A percentile compares a stretch with the other conserved stretches of the same genome.
Conservation (phyloP, 1,284 basidiomycete genomes). For the Macrocystidia cucumis region DNA sequence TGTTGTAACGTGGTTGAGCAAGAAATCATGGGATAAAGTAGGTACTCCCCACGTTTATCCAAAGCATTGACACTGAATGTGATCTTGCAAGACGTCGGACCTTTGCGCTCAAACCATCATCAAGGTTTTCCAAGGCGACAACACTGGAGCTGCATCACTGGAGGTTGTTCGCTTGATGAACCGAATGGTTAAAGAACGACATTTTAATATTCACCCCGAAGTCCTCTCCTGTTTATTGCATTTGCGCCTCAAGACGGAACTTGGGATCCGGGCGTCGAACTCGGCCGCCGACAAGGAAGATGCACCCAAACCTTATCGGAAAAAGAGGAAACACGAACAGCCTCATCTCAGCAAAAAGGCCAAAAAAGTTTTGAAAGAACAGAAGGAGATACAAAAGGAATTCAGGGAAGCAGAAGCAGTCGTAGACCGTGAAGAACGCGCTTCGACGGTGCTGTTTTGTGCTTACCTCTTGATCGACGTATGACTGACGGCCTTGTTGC, state of each 20-base stretch:
- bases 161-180: slow-evolving; percentile 90
- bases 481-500: slow-evolving; percentile 6
- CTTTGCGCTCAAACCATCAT: slow-evolving; percentile 79
- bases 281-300: slow-evolving; percentile 55
- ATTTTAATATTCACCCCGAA: slow-evolving; percentile 86
- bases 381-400: slow-evolving; percentile 82
- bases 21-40: slow-evolving; percentile 84
- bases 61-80: background rate
- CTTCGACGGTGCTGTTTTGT: slow-evolving; percentile 52
- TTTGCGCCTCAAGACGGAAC: slow-evolving; percentile 84
- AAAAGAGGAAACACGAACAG: slow-evolving; percentile 56
- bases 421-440: slow-evolving; percentile 89
- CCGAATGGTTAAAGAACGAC: slow-evolving; percentile 93
- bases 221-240: slow-evolving; percentile 83
- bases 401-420: slow-evolving; percentile 92
- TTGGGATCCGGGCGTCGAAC: slow-evolving; percentile 72
- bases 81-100: slow-evolving; percentile 55
- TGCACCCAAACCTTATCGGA: slow-evolving; percentile 25
- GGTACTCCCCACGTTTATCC: slow-evolving; percentile 17
- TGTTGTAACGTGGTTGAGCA: slow-evolving; percentile 80
- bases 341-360: slow-evolving; percentile 87
- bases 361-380: slow-evolving; percentile 73
- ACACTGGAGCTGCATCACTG: slow-evolving; percentile 74
- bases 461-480: slow-evolving; percentile 9
- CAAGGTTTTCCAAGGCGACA: slow-evolving; percentile 76